These are phyloP conservation scores for Klebsormidium nitens DNA, from an alignment of 139 green algal genomes.

Conservation along the genomic window DNA sequence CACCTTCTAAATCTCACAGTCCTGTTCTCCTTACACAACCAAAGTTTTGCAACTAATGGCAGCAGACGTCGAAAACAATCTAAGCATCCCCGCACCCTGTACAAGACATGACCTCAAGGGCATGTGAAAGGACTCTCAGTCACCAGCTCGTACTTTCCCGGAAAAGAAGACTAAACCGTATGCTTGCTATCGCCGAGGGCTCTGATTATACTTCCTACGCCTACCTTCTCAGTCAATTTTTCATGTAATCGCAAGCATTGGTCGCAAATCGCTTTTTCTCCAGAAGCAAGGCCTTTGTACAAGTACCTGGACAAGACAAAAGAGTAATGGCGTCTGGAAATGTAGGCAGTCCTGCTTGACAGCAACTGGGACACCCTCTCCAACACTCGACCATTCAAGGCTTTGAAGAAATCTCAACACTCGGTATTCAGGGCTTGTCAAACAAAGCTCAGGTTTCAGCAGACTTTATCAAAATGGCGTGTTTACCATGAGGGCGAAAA, in stretches of 20 bases:
- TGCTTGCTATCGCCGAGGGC: too few species aligned
- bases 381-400: too few species aligned
- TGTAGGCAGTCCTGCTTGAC: not conserved
- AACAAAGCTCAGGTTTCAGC: not conserved
- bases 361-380: not conserved
- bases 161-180: too few species aligned
- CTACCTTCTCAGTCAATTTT: constrained; percentile 11
- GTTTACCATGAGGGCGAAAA: not conserved
- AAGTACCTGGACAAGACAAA: constrained; percentile 22
- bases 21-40: too few species aligned
- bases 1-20: too few species aligned
- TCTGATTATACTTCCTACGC: constrained; percentile 18
- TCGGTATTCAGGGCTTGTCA: not conserved
- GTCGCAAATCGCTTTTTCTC: constrained; percentile 14
- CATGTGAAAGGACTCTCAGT: too few species aligned
- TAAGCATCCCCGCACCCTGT: too few species aligned
- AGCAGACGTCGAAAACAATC: too few species aligned
- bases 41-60: too few species aligned
- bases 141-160: too few species aligned
- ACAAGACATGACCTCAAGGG: too few species aligned
- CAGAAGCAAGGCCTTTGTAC: constrained; percentile 22
- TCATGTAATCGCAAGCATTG: constrained; percentile 17
- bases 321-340: not conserved
- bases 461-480: not conserved
- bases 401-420: not conserved